These are phyloP conservation scores for Phytophthora tubulina DNA, from an alignment of 352 stramenopile genomes.

Conservation along the genomic window DNA sequence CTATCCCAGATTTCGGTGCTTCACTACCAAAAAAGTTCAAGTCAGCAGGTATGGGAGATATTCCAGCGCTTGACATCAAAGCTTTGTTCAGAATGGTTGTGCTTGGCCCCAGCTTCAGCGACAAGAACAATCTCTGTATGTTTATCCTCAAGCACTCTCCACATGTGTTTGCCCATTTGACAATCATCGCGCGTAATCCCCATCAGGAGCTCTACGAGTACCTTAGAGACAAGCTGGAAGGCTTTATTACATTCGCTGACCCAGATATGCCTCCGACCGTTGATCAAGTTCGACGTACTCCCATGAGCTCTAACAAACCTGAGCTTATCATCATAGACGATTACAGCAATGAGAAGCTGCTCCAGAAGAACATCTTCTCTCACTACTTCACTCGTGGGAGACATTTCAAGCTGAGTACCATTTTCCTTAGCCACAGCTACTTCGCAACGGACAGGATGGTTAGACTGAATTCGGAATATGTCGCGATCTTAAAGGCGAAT, in stretches of 20 bases:
- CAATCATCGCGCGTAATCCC: slow-evolving; percentile 18
- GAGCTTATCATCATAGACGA: slow-evolving; percentile 35
- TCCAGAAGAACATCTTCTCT: slow-evolving; percentile 10
- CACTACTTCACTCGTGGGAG: slow-evolving; percentile 7
- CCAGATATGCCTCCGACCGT: slow-evolving; percentile 8
- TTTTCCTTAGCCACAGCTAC: slow-evolving; percentile 20
- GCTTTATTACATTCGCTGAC: slow-evolving; percentile 15
- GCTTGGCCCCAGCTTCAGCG: background rate
- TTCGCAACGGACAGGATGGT: slow-evolving; percentile 17
- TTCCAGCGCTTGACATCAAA: slow-evolving; percentile 7
- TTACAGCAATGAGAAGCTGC: slow-evolving; percentile 19
- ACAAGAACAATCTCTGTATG: slow-evolving; percentile 16
- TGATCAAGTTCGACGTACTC: slow-evolving; percentile 7
- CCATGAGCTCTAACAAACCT: slow-evolving; percentile 17
- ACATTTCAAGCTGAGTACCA: slow-evolving; percentile 11
- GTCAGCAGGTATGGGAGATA: background rate
- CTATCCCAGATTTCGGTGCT: slow-evolving; percentile 14
- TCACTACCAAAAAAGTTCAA: slow-evolving; percentile 11
- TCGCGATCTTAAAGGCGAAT: slow-evolving; percentile 25
- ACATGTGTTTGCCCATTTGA: slow-evolving; percentile 19
- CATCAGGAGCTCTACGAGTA: slow-evolving; percentile 16
- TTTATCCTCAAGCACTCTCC: slow-evolving; percentile 21
- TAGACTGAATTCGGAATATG: slow-evolving; percentile 12
- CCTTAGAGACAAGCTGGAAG: slow-evolving; percentile 8
- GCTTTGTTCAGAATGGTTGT: slow-evolving; percentile 16